Conservation (phyloP, 2,329 filamentous ascomycete species). For the Raffaelea ambrosiae region DNA sequence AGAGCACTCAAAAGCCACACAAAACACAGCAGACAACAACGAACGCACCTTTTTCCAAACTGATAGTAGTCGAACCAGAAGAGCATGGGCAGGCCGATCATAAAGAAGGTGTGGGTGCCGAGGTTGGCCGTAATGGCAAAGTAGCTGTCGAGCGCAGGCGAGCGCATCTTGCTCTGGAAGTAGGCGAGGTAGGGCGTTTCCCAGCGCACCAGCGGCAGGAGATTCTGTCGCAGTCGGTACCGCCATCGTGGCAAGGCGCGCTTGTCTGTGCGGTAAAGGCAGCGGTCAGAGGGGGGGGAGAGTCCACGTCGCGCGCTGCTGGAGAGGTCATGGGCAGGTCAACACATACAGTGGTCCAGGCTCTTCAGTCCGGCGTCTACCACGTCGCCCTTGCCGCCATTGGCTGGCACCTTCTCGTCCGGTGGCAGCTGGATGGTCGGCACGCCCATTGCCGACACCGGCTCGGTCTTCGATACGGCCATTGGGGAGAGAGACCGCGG, state of each 20-base stretch:
- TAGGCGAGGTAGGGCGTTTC: conserved; percentile 91
- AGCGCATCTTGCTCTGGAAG: conserved; percentile 72
- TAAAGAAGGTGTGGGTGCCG: conserved; percentile 97
- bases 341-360: conserved; percentile 61
- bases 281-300: too few species aligned
- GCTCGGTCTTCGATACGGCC: too few species aligned
- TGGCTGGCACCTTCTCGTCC: not conserved
- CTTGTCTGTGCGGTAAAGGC: conserved; percentile 54
- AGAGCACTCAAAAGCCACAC: too few species aligned
- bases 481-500: too few species aligned
- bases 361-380: conserved; percentile 70
- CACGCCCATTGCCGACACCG: too few species aligned
- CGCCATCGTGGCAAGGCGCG: conserved; percentile 80
- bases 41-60: conserved; percentile 74
- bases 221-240: conserved; percentile 69
- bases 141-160: conserved; percentile 84
- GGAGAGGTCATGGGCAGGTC: too few species aligned
- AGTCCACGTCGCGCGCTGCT: too few species aligned
- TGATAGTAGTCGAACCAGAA: conserved; percentile 92
- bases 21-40: too few species aligned
- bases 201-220: conserved; percentile 83
- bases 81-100: conserved; percentile 85
- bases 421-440: too few species aligned
- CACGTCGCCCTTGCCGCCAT: conserved; percentile 20
- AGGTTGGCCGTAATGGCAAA: conserved; percentile 96